Percentiles rank a stretch among this genome's conserved stretches.
phyloP scores from a whole-genome alignment of 129 eudicot species.

The Centella asiatica region DNA sequence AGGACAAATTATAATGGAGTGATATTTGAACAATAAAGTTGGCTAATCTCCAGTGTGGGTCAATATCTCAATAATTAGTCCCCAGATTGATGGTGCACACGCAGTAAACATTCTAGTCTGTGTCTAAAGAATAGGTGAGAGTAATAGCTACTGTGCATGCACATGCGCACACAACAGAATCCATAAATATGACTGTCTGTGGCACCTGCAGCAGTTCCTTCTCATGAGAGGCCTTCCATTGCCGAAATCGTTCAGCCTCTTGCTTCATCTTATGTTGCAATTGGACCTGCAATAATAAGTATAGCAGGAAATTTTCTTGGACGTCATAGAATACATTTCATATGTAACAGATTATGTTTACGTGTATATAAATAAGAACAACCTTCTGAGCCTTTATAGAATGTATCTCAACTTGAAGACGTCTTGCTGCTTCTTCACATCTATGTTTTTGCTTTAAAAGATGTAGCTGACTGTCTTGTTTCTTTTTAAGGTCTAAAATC shows the following conservation, averaged over 20 bases:
- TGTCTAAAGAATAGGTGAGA: neutral
- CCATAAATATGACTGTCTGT: neutral
- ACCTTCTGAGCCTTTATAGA: constrained; percentile 30
- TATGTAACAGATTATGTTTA: neutral
- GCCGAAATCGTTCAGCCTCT: constrained; percentile 29
- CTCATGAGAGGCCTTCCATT: constrained; percentile 27
- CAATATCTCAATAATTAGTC: too few species aligned
- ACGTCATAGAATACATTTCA: neutral
- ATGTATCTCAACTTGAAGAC: constrained; percentile 25
- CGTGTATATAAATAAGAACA: neutral
- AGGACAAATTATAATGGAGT: too few species aligned
- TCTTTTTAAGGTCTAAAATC: constrained; percentile 28
- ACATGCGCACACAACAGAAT: neutral
- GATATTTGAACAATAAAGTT: too few species aligned
- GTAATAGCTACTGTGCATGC: neutral
- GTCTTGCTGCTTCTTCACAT: constrained; percentile 29
- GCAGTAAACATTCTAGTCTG: too few species aligned
- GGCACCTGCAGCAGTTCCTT: constrained; percentile 28
- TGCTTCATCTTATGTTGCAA: constrained; percentile 30
- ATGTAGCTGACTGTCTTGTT: constrained; percentile 30
- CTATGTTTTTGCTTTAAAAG: constrained; percentile 25
- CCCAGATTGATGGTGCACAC: too few species aligned
- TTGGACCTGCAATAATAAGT: constrained; percentile 18
- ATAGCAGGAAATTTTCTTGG: neutral
- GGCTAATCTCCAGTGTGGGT: too few species aligned